These are phyloP conservation scores for Kwoniella europaea DNA, from an alignment of 768 basidiomycete genomes.

Conservation along the genomic window DNA sequence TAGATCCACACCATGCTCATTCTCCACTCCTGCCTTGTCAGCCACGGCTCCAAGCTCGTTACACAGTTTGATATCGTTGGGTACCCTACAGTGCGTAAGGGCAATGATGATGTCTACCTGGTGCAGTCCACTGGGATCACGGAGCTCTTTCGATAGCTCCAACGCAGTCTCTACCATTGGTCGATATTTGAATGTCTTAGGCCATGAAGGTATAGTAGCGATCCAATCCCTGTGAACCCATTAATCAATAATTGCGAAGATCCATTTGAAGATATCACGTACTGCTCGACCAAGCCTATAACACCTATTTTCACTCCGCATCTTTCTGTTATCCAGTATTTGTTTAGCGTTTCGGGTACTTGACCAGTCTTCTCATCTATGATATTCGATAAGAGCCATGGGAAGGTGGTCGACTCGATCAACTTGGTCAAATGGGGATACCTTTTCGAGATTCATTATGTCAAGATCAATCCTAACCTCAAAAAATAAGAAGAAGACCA, in stretches of 20 bases:
- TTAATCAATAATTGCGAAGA: not conserved
- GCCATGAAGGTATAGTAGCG: constrained; percentile 83
- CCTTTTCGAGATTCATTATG: not conserved
- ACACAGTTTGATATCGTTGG: constrained; percentile 56
- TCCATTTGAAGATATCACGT: constrained; percentile 25
- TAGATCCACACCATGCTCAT: constrained; percentile 77
- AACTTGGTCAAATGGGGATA: constrained; percentile 62
- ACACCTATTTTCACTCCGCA: constrained; percentile 75
- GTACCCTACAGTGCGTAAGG: constrained; percentile 77
- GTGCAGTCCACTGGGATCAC: constrained; percentile 72
- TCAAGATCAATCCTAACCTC: not conserved
- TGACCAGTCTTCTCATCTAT: constrained; percentile 65
- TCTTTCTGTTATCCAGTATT: constrained; percentile 72
- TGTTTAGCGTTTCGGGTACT: constrained; percentile 68
- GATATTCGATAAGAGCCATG: constrained; percentile 90
- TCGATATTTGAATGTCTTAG: constrained; percentile 73
- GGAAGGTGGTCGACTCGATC: constrained; percentile 75
- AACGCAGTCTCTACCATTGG: constrained; percentile 75
- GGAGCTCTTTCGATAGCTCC: constrained; percentile 73
- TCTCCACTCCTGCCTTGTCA: constrained; percentile 61
- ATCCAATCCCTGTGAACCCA: constrained; percentile 76
- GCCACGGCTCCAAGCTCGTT: constrained; percentile 54
- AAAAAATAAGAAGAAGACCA: no score
- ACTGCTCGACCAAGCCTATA: constrained; percentile 88
- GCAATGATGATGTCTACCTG: constrained; percentile 83